Evolutionary conservation across 345 rosid species (phyloP), one percentile per base, ranked within the genome.

Genomic region (Hibiscus syriacus): DNA sequence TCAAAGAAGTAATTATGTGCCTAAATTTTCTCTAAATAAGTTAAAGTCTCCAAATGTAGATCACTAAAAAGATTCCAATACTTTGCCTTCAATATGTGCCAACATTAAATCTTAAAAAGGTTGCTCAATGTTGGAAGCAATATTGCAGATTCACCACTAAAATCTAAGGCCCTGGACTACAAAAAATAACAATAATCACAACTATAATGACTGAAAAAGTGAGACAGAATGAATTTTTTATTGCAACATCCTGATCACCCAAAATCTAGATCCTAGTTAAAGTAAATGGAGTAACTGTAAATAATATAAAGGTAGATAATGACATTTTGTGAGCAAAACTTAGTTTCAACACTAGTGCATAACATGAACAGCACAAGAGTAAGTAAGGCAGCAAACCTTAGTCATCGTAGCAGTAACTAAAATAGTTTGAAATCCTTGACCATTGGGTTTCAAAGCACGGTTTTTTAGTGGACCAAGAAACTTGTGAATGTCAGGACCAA

Each of bases 341-440:
- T n/a, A n/a, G n/a, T n/a, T n/a, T n/a, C n/a, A 63, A 39, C 14
- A 13, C 6, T 1, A 43, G 34, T 5, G 20, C 14, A 11, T 14
- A 73, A 36, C 13, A 30, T 14, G 45, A 36, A 60, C 41, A 1
- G 45, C 30, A 55, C 17, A 52, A 70, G 20, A 7, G 55, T 20
- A n/a, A n/a, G n/a, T n/a, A 46, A 17, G 59, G 36, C 25, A 34
- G 32, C 67, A 76, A 79, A 93, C 98, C 89, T 67, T 83, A 69
- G 95, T 78, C 96, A 93, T 93, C 69, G 97, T 93, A 59, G 98
- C 98, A 60, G 90, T 84, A 34, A 90, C 97, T 77, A 93, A 76
- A 74, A 90, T 74, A 12, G 96, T 89, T 79, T 93, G 98, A 82
- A 90, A 90, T 59, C 89, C 91, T 69, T 79, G 84, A 67, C 80